Evolutionary conservation across 2,329 filamentous ascomycete genomes (phyloP).

Genomic region (Raffaelea deltoideospora): DNA sequence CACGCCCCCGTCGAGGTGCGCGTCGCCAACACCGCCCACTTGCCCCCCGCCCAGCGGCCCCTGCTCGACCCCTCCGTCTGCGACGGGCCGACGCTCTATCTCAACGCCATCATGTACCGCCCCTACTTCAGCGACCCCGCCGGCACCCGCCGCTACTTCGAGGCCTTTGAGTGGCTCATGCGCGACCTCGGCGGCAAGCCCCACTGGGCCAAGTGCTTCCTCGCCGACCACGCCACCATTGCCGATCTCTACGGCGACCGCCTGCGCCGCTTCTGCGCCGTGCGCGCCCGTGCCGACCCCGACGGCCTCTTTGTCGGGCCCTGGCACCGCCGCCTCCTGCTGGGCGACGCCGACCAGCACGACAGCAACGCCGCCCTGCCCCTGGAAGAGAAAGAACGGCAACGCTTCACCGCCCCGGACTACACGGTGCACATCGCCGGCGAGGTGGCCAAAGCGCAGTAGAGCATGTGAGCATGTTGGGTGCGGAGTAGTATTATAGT

Average conservation of each 20-base stretch:
- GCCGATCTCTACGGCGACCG: constrained; percentile 45
- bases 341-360: constrained; percentile 17
- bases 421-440: constrained; percentile 9
- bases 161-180: constrained; percentile 74
- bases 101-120: constrained; percentile 68
- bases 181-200: constrained; percentile 57
- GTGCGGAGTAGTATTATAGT: too few relatives aligned
- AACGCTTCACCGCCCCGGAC: constrained; percentile 7
- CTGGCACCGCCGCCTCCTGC: constrained; percentile 66
- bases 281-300: constrained; percentile 52
- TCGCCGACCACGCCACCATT: constrained; percentile 37
- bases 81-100: constrained; percentile 55
- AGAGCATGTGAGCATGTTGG: too few relatives aligned
- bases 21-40: constrained; percentile 43
- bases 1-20: constrained; percentile 70
- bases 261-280: constrained; percentile 43
- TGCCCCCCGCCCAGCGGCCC: constrained; percentile 17
- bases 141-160: constrained; percentile 54
- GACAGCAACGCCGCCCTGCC: too few relatives aligned
- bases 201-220: constrained; percentile 76
- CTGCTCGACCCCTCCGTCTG: constrained; percentile 46
- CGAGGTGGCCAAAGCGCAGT: background rate
- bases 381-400: constrained; percentile 15
- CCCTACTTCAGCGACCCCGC: constrained; percentile 58
- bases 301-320: constrained; percentile 73